Evolutionary conservation across 2,329 filamentous ascomycete species (phyloP).

Genomic region (Penicillium sp.): DNA sequence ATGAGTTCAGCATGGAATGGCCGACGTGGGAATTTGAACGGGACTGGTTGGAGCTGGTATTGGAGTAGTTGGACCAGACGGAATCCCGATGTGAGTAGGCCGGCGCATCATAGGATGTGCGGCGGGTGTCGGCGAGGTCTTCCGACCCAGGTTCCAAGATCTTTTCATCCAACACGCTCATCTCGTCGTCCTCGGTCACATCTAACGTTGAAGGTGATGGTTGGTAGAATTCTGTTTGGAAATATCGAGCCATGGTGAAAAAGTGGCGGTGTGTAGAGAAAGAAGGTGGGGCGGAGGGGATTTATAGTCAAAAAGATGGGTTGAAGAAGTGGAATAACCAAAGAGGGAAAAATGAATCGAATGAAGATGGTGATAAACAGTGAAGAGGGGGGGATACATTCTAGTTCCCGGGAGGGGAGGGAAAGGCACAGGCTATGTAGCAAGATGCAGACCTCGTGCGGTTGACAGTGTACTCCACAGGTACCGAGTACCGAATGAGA

Average conservation of each 20-base stretch:
- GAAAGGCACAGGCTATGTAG: conserved; percentile 10
- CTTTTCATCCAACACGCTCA: conserved; percentile 52
- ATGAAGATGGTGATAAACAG: conserved; percentile 7
- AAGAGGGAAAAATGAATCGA: conserved; percentile 2
- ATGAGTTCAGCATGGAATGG: conserved; percentile 52
- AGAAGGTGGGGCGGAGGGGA: conserved; percentile 10
- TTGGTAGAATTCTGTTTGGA: conserved; percentile 48
- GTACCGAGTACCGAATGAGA: conserved; percentile 8
- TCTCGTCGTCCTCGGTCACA: conserved; percentile 53
- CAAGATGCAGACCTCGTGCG: conserved; percentile 10
- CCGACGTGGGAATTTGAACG: conserved; percentile 44
- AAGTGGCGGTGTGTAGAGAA: conserved; percentile 23
- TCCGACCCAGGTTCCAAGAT: conserved; percentile 52
- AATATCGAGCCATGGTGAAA: conserved; percentile 45
- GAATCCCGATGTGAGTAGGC: conserved; percentile 56
- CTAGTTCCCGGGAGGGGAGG: conserved; percentile 8
- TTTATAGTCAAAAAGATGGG: conserved; percentile 5
- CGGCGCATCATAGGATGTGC: conserved; percentile 48
- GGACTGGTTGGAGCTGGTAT: conserved; percentile 44
- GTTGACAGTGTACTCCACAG: conserved; percentile 10
- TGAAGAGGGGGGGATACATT: conserved; percentile 10
- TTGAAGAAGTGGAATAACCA: conserved; percentile 6
- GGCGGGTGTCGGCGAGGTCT: conserved; percentile 51
- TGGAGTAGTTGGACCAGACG: conserved; percentile 52
- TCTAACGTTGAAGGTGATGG: conserved; percentile 46